Evolutionary conservation across 2,329 filamentous ascomycete genomes (phyloP).

Genomic region (Thermoascus crustaceus): DNA sequence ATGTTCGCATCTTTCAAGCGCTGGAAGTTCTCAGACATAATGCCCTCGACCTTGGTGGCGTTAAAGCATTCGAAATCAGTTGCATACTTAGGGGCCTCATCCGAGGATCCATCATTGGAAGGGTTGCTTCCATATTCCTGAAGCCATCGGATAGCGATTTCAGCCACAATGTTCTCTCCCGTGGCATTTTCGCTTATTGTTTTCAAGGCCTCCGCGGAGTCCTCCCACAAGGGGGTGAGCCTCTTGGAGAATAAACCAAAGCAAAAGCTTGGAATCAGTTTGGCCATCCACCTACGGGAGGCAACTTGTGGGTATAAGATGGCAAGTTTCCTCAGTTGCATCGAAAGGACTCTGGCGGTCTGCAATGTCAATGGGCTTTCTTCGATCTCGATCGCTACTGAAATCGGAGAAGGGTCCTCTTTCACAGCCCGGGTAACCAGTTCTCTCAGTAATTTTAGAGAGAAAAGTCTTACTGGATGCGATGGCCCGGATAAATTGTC

Average conservation of each 20-base stretch:
- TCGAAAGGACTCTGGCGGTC: conserved; percentile 67
- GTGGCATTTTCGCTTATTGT: conserved; percentile 60
- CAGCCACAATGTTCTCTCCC: conserved; percentile 65
- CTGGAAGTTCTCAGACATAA: conserved; percentile 45
- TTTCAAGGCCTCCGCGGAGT: conserved; percentile 66
- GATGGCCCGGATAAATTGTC: conserved; percentile 68
- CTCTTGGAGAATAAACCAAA: conserved; percentile 85
- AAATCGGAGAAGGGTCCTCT: conserved; percentile 35
- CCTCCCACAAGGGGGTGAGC: conserved; percentile 79
- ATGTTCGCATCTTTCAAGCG: conserved; percentile 48
- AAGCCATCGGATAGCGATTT: conserved; percentile 73
- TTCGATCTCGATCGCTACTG: conserved; percentile 69
- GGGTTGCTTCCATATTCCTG: conserved; percentile 23
- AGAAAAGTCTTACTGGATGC: conserved; percentile 63
- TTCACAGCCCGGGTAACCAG: conserved; percentile 45
- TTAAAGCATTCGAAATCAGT: conserved; percentile 76
- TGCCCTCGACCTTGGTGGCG: conserved; percentile 50
- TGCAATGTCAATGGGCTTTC: conserved; percentile 69
- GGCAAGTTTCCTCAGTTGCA: conserved; percentile 74
- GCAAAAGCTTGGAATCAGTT: conserved; percentile 70
- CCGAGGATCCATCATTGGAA: conserved; percentile 16
- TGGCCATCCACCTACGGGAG: conserved; percentile 56
- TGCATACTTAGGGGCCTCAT: conserved; percentile 18
- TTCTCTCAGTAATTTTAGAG: conserved; percentile 62
- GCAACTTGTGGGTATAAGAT: conserved; percentile 53